These are phyloP conservation scores for Thraustochytrium striatum DNA, from an alignment of 352 stramenopile genomes.

Conservation along the genomic window DNA sequence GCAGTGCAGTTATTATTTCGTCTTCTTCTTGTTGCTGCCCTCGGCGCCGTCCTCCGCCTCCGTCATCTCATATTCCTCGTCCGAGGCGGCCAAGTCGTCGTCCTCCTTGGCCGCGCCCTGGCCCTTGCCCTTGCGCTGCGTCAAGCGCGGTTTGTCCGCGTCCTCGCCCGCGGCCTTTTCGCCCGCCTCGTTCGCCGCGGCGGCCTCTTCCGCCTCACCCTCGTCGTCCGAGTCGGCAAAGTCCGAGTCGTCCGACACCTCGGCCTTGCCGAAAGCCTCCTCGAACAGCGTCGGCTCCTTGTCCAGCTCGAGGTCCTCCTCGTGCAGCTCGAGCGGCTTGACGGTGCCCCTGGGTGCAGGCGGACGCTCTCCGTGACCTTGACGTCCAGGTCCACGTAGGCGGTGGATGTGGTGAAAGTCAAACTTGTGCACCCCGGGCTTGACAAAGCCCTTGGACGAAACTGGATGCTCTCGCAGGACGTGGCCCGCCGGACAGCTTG, in stretches of 20 bases:
- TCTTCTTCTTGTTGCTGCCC: conserved; percentile 20
- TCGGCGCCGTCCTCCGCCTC: too few species aligned
- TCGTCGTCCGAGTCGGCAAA: conserved; percentile 45
- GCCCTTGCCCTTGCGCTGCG: neutral
- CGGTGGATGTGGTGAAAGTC: conserved; percentile 96
- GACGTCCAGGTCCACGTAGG: conserved; percentile 94
- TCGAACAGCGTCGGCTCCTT: conserved; percentile 99
- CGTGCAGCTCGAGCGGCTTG: conserved; percentile 91
- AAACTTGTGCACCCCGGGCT: conserved; percentile 82
- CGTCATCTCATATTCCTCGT: conserved; percentile 14
- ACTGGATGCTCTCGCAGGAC: conserved; percentile 75
- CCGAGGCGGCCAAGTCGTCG: conserved; percentile 5
- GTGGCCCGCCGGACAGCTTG: conserved; percentile 86
- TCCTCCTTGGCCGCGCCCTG: neutral
- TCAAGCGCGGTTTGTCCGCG: neutral
- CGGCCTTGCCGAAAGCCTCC: conserved; percentile 64
- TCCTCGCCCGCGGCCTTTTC: neutral
- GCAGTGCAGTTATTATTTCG: too few species aligned
- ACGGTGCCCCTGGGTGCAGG: conserved; percentile 81
- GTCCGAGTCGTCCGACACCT: conserved; percentile 19
- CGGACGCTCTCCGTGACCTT: conserved; percentile 84
- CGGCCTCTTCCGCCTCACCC: neutral
- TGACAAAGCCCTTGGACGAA: conserved; percentile 71
- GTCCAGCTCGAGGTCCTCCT: conserved; percentile 96
- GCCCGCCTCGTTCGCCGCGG: neutral